Base-by-base conservation (phyloP, 306 rosid species). In the Medicago lupulina region DNA sequence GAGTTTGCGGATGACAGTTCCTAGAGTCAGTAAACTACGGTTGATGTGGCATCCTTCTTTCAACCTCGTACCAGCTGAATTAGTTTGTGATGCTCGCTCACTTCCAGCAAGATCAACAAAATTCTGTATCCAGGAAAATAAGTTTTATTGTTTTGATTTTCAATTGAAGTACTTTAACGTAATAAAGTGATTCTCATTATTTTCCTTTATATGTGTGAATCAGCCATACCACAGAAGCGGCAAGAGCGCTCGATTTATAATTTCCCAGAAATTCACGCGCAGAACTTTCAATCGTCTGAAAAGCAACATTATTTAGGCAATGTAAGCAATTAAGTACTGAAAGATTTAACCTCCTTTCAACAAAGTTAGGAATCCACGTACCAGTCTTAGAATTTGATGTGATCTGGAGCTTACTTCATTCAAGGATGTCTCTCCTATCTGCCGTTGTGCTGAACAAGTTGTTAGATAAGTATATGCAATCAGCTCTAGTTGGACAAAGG, bases 371-470 rank as follows among this genome's bases (percentile, higher is more conserved):
- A 67, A 46, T 23, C 40, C 40, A 47, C 76, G 14, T 88, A 95
- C 98, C 92, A 95, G 78, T 86, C 93, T 87, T 65, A 95, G 88
- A 85, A 95, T 95, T 87, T 92, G 97, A 88, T 95, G 98, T 65
- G 98, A 95, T 84, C 97, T 90, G 73, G 98, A 95, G 87, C 98
- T 95, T 79, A 85, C 92, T 90, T 92, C 98, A 86, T 95, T 95
- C 75, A 95, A 62, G 41, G 89, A 76, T 76, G 98, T 95, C 88
- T 95, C 97, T 71, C 98, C 98, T 67, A 90, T 89, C 86, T 92
- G 93, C 83, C 97, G 88, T 86, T 95, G 96, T 83, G 90, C 98
- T 95, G 91, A 36, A 73, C 82, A 86, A 69, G 50, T 43, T 38
- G 60, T 43, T 40, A 25, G 25, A 28, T 64, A 68, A 44, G 72